phyloP scores from a whole-genome alignment of 805 yeast genomes.

The Candida vaughaniae region DNA sequence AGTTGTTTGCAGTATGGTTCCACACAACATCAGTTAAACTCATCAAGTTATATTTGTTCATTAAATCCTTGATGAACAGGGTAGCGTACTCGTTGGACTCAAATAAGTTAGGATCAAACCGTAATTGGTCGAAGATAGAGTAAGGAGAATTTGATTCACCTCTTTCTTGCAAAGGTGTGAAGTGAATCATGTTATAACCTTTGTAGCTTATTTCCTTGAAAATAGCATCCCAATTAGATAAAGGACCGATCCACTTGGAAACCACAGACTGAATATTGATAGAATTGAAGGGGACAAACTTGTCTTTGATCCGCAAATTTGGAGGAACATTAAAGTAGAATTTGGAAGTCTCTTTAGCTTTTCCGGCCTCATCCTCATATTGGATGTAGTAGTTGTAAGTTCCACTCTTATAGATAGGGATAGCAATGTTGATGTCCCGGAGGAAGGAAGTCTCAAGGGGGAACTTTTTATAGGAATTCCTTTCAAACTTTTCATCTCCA shows the following conservation, averaged over 20 bases:
- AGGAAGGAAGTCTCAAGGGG: slow-evolving; percentile 59
- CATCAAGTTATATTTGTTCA: slow-evolving; percentile 57
- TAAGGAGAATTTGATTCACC: slow-evolving; percentile 94
- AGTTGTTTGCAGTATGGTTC: slow-evolving; percentile 93
- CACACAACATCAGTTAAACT: slow-evolving; percentile 90
- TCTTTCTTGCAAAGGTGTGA: slow-evolving; percentile 87
- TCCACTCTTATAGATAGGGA: slow-evolving; percentile 72
- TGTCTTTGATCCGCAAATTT: slow-evolving; percentile 54
- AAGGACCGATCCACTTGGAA: slow-evolving; percentile 87
- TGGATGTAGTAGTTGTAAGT: slow-evolving; percentile 72
- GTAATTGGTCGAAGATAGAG: slow-evolving; percentile 82
- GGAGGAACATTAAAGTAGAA: slow-evolving; percentile 83
- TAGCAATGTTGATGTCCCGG: slow-evolving; percentile 57
- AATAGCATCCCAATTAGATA: slow-evolving; percentile 62
- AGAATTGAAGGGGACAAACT: slow-evolving; percentile 68
- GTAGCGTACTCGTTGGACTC: slow-evolving; percentile 52
- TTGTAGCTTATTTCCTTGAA: slow-evolving; percentile 63
- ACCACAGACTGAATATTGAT: slow-evolving; percentile 81
- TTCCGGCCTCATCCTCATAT: slow-evolving; percentile 34
- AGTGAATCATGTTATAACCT: slow-evolving; percentile 94
- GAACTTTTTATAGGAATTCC: slow-evolving; percentile 54
- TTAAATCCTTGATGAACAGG: slow-evolving; percentile 48
- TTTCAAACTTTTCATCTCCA: slow-evolving; percentile 43
- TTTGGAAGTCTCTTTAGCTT: slow-evolving; percentile 48
- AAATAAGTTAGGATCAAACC: slow-evolving; percentile 69